A percentile compares a stretch with the other conserved stretches of the same genome.
Evolutionary conservation across 176 grass and related monocot species (phyloP).

Genomic region (Aegilops umbellulata): DNA sequence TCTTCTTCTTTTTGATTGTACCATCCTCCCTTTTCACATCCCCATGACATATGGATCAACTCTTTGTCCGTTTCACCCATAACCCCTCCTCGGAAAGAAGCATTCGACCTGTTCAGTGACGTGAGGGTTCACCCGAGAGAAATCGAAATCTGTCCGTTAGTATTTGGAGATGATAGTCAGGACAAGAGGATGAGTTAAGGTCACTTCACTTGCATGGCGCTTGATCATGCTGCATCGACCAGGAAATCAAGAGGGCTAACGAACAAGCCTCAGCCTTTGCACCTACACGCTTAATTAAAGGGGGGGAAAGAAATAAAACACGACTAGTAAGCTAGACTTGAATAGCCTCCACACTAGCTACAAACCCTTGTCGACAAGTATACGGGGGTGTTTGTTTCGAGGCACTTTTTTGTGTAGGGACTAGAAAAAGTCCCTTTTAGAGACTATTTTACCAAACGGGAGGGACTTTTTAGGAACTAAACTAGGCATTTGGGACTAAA

Average conservation of each 20-base stretch:
- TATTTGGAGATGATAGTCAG: background rate
- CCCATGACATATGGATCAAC: background rate
- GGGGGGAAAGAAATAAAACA: background rate
- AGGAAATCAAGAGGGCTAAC: conserved; percentile 12
- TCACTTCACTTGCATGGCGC: background rate
- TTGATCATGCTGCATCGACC: background rate
- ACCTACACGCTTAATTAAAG: background rate
- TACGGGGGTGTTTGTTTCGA: too few relatives aligned
- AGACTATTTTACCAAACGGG: too few relatives aligned
- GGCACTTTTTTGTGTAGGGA: too few relatives aligned
- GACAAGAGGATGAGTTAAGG: background rate
- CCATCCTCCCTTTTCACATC: background rate
- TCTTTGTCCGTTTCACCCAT: background rate
- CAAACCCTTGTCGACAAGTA: background rate
- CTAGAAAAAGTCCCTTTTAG: too few relatives aligned
- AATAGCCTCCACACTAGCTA: background rate
- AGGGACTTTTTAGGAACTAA: too few relatives aligned
- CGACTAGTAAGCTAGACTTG: background rate
- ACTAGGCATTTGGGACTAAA: too few relatives aligned
- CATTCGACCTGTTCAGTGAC: background rate
- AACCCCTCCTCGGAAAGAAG: background rate
- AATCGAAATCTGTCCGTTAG: background rate
- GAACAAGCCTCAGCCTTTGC: background rate
- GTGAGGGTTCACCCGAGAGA: background rate
- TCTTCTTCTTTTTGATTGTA: background rate